Conservation (phyloP, 176 grass and related monocot species). For the Poa pratensis region DNA sequence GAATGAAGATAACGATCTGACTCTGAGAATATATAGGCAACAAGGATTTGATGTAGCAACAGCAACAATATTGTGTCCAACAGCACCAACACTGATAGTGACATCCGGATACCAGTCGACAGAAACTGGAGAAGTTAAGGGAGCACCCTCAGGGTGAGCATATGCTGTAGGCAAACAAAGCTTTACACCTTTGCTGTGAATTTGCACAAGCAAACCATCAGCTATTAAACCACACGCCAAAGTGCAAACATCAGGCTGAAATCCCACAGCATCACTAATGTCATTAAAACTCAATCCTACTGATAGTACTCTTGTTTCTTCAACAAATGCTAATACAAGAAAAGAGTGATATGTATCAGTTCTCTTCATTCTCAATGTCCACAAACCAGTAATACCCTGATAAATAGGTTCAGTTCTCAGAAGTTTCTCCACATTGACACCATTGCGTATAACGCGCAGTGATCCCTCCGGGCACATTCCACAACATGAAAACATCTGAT, state of each 20-base stretch:
- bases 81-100: constrained; percentile 86
- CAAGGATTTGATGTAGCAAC: constrained; percentile 96
- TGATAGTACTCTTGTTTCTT: constrained; percentile 95
- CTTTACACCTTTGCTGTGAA: constrained; percentile 85
- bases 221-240: constrained; percentile 88
- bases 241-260: constrained; percentile 93
- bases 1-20: constrained; percentile 67
- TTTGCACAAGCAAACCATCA: constrained; percentile 90
- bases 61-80: constrained; percentile 79
- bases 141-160: constrained; percentile 77
- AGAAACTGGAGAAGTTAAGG: constrained; percentile 66
- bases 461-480: constrained; percentile 98
- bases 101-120: constrained; percentile 78
- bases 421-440: constrained; percentile 96
- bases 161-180: constrained; percentile 86
- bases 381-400: constrained; percentile 87
- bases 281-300: constrained; percentile 98
- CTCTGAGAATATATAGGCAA: constrained; percentile 72
- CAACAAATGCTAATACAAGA: constrained; percentile 96
- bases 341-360: constrained; percentile 90
- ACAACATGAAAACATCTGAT: constrained; percentile 95
- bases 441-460: constrained; percentile 81
- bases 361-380: constrained; percentile 93
- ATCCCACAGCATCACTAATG: constrained; percentile 86
- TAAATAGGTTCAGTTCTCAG: constrained; percentile 80